Evolutionary conservation across 441 rosid species (phyloP).

Genomic region (Aquilaria agallochum): DNA sequence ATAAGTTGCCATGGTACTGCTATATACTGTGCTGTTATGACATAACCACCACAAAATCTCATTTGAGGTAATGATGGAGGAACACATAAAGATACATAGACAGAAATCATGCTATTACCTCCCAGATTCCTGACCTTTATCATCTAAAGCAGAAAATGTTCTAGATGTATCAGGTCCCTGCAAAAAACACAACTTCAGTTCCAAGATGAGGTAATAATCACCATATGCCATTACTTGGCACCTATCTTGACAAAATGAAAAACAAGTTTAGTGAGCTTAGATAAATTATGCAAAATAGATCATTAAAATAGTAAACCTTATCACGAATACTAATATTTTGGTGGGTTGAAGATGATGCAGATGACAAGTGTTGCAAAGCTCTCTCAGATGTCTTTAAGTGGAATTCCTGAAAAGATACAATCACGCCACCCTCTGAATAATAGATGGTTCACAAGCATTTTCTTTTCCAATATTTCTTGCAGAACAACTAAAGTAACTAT

Average conservation of each 20-base stretch:
- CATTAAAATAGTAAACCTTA: slow-evolving; percentile 39
- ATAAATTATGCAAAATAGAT: too few species aligned
- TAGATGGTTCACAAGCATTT: too few species aligned
- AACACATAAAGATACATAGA: neutral
- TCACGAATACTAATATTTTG: slow-evolving; percentile 27
- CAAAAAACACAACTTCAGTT: slow-evolving; percentile 6
- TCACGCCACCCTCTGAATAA: too few species aligned
- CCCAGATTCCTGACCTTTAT: slow-evolving; percentile 38
- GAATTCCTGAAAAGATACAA: slow-evolving; percentile 55
- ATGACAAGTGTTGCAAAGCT: slow-evolving; percentile 67
- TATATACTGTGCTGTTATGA: too few species aligned
- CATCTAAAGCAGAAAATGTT: slow-evolving; percentile 28
- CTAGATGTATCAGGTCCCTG: slow-evolving; percentile 42
- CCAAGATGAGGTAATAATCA: too few species aligned
- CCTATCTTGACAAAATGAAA: too few species aligned
- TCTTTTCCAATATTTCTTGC: too few species aligned
- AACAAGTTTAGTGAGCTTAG: too few species aligned
- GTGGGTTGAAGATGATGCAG: slow-evolving; percentile 43
- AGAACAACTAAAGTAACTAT: neutral
- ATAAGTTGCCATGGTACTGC: too few species aligned
- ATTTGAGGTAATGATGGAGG: slow-evolving; percentile 1
- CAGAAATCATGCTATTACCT: slow-evolving; percentile 32
- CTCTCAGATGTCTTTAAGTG: slow-evolving; percentile 80
- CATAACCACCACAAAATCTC: neutral
- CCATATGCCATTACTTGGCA: too few species aligned